Conservation (phyloP, 257 asterid species). For the Perilla frutescens region DNA sequence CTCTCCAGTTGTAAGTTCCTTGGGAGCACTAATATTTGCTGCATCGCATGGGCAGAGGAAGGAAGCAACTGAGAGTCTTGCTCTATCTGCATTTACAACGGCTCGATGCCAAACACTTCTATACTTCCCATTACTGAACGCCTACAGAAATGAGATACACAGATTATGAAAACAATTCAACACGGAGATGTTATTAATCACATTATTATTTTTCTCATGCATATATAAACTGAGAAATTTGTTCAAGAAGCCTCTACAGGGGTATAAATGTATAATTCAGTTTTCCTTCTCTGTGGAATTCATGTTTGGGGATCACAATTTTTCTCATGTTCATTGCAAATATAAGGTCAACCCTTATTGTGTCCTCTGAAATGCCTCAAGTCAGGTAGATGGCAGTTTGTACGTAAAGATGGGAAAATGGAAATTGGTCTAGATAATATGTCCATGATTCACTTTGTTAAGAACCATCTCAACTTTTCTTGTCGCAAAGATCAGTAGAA, state of each 20-base stretch:
- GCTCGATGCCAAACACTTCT: slow-evolving; percentile 95
- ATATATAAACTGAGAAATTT: neutral
- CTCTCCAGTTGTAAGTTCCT: slow-evolving; percentile 48
- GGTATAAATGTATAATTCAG: neutral
- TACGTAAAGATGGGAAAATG: no score
- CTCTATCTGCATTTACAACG: slow-evolving; percentile 63
- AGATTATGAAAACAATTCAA: slow-evolving; percentile 7
- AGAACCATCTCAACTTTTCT: neutral
- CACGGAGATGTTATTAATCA: neutral
- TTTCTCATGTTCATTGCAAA: neutral
- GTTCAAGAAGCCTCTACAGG: neutral
- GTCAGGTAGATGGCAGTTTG: no score
- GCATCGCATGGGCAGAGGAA: slow-evolving; percentile 82
- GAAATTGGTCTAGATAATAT: no score
- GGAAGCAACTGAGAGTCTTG: slow-evolving; percentile 83
- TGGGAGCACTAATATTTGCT: slow-evolving; percentile 73
- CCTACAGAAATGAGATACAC: slow-evolving; percentile 43
- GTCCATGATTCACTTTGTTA: neutral
- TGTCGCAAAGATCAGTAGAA: neutral
- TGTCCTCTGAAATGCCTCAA: neutral
- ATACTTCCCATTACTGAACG: slow-evolving; percentile 80
- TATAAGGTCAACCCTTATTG: neutral
- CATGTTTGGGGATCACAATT: neutral
- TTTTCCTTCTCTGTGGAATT: neutral
- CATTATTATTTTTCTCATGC: no score